Conservation (phyloP, 306 rosid genomes). For the Vachellia pachyceras region DNA sequence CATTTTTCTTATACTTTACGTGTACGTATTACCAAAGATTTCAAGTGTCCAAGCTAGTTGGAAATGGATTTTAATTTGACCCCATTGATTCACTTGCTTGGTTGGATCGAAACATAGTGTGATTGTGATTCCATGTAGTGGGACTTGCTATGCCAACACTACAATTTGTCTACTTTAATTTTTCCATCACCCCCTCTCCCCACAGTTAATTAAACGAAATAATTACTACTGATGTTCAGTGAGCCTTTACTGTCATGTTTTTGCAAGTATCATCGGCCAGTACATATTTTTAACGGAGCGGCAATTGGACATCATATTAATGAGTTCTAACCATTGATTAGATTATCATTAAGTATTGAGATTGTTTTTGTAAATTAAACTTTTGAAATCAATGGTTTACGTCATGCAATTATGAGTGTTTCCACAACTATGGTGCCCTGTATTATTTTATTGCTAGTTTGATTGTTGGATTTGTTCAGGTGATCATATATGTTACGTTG, state of each 20-base stretch:
- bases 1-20: slow-evolving; percentile 14
- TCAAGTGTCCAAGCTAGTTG: slow-evolving; percentile 4
- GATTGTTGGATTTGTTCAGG: neutral
- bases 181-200: neutral
- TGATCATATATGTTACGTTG: neutral
- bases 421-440: neutral
- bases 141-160: neutral
- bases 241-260: neutral
- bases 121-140: slow-evolving; percentile 1
- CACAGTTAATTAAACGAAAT: neutral
- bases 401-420: neutral
- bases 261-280: neutral
- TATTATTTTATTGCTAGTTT: slow-evolving; percentile 1
- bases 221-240: too few relatives aligned
- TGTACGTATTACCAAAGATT: slow-evolving; percentile 12
- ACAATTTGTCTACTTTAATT: neutral
- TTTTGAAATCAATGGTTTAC: neutral
- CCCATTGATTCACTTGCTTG: slow-evolving; percentile 4
- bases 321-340: neutral
- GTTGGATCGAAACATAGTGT: neutral
- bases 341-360: neutral
- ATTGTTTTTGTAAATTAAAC: neutral
- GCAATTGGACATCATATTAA: neutral
- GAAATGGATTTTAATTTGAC: neutral
- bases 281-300: neutral